phyloP scores from a whole-genome alignment of 345 rosid genomes.

The Isatis tinctoria region DNA sequence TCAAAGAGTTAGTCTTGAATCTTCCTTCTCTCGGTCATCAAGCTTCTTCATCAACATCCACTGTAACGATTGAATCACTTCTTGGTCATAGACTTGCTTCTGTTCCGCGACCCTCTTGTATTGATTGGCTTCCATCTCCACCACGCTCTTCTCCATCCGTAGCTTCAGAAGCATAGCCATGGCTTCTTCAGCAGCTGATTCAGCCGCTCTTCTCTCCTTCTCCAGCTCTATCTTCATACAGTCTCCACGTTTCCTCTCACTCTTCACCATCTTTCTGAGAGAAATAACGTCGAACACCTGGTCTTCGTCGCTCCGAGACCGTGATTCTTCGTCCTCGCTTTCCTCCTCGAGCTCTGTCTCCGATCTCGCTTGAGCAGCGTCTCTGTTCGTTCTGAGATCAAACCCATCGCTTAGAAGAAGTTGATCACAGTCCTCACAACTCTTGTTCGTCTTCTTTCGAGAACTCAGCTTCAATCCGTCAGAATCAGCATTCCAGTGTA shows the following conservation, averaged over 20 bases:
- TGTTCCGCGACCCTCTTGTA: slow-evolving; percentile 55
- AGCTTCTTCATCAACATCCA: slow-evolving; percentile 49
- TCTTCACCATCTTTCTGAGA: slow-evolving; percentile 57
- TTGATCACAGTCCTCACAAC: slow-evolving; percentile 9
- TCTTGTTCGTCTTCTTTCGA: neutral
- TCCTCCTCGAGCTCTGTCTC: slow-evolving; percentile 23
- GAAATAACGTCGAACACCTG: slow-evolving; percentile 43
- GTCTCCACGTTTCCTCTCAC: slow-evolving; percentile 48
- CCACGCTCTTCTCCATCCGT: slow-evolving; percentile 55
- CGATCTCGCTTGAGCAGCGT: neutral
- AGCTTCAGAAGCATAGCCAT: slow-evolving; percentile 84
- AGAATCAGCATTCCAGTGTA: slow-evolving; percentile 19
- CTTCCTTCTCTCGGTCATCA: slow-evolving; percentile 30
- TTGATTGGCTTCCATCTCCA: slow-evolving; percentile 60
- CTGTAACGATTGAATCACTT: slow-evolving; percentile 60
- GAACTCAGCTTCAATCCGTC: neutral
- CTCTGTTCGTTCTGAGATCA: slow-evolving; percentile 17
- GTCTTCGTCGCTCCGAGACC: slow-evolving; percentile 46
- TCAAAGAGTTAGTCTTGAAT: neutral
- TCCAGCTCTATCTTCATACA: slow-evolving; percentile 51
- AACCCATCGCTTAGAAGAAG: slow-evolving; percentile 7
- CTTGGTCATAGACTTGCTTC: slow-evolving; percentile 45
- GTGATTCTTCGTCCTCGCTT: slow-evolving; percentile 23
- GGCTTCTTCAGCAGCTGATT: slow-evolving; percentile 71
- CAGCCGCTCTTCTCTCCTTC: slow-evolving; percentile 69